These are phyloP conservation scores for Lasiodiplodia citricola DNA, from an alignment of 2,329 filamentous ascomycete species.

Conservation along the genomic window DNA sequence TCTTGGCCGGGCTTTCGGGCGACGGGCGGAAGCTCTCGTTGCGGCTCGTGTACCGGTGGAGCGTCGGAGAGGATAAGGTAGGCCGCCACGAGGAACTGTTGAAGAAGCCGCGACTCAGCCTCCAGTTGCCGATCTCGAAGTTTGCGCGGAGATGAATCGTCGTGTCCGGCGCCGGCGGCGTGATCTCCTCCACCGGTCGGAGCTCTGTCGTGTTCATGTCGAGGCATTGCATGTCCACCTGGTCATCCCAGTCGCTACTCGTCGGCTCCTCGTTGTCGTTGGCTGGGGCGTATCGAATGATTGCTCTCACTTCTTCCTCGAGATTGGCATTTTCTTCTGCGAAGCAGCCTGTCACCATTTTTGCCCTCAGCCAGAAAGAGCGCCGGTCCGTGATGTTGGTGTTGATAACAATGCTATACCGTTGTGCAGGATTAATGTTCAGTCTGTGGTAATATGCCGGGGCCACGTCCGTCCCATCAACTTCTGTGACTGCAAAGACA, in stretches of 20 bases:
- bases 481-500: conserved; percentile 65
- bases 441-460: conserved; percentile 62
- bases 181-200: conserved; percentile 49
- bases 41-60: conserved; percentile 51
- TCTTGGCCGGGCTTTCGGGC: not conserved
- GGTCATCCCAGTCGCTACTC: conserved; percentile 58
- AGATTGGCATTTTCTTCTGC: conserved; percentile 55
- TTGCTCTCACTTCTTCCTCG: conserved; percentile 55
- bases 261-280: conserved; percentile 32
- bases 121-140: conserved; percentile 65
- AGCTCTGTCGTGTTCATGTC: conserved; percentile 58
- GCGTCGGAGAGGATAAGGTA: conserved; percentile 53
- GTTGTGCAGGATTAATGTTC: conserved; percentile 70
- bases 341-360: conserved; percentile 66
- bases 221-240: conserved; percentile 55
- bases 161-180: conserved; percentile 55
- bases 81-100: conserved; percentile 62
- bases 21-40: conserved; percentile 35
- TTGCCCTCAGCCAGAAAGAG: conserved; percentile 58
- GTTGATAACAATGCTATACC: conserved; percentile 69
- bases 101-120: conserved; percentile 63
- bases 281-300: conserved; percentile 52
- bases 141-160: conserved; percentile 62
- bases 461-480: conserved; percentile 67
- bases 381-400: conserved; percentile 49